A percentile compares a stretch with the other conserved stretches of the same genome.
Evolutionary conservation across 345 rosid genomes (phyloP).

Genomic region (Boechera stricta): DNA sequence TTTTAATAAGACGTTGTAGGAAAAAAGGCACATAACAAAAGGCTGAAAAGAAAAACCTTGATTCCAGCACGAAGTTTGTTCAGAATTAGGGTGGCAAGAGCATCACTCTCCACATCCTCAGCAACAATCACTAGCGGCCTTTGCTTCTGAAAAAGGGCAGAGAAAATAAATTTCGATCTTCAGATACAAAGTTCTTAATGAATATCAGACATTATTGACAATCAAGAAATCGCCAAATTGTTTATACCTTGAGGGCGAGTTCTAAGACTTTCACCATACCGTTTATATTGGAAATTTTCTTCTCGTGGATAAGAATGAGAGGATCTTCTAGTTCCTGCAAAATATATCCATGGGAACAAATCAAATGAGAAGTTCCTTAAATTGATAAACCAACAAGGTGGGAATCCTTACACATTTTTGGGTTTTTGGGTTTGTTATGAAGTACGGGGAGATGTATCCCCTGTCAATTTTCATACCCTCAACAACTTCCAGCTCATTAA

Average conservation of each 20-base stretch:
- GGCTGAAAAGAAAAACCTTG: slow-evolving; percentile 60
- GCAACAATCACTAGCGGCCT: slow-evolving; percentile 86
- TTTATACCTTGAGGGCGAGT: slow-evolving; percentile 86
- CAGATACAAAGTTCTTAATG: not conserved
- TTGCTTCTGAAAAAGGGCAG: slow-evolving; percentile 63
- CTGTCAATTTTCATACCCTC: slow-evolving; percentile 99
- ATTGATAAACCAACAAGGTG: slow-evolving; percentile 20
- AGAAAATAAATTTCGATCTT: not conserved
- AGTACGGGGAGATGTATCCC: slow-evolving; percentile 96
- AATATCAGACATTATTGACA: slow-evolving; percentile 1
- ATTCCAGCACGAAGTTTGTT: slow-evolving; percentile 97
- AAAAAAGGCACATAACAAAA: slow-evolving; percentile 5
- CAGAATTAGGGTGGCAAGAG: slow-evolving; percentile 81
- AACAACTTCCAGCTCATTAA: slow-evolving; percentile 92
- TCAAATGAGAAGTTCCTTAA: slow-evolving; percentile 5
- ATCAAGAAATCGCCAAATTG: not conserved
- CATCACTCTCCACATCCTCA: slow-evolving; percentile 98
- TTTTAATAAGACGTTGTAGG: not conserved
- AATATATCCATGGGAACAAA: slow-evolving; percentile 17
- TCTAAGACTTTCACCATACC: slow-evolving; percentile 91
- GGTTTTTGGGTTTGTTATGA: slow-evolving; percentile 82
- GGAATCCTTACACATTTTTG: slow-evolving; percentile 85
- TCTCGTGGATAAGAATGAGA: slow-evolving; percentile 93
- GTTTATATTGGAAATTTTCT: slow-evolving; percentile 80
- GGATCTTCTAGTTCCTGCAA: slow-evolving; percentile 95